These are phyloP conservation scores for Phytophthora multivora DNA, from an alignment of 352 stramenopile genomes.

Conservation along the genomic window DNA sequence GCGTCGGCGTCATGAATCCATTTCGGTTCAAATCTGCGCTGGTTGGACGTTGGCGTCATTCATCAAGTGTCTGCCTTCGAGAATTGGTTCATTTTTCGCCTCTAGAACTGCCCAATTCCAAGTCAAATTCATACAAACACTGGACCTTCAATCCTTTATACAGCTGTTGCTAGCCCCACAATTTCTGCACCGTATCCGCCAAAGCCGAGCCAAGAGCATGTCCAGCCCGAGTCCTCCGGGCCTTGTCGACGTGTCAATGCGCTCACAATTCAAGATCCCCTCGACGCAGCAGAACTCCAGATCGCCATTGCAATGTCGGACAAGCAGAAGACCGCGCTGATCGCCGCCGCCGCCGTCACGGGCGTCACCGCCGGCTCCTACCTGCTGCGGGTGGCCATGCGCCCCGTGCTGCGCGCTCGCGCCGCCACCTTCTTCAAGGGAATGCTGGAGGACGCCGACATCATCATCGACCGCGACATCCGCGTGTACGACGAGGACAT, in stretches of 20 bases:
- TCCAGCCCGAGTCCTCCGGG: neutral
- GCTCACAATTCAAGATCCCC: slow-evolving; percentile 35
- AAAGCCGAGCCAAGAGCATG: slow-evolving; percentile 17
- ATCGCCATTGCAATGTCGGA: slow-evolving; percentile 34
- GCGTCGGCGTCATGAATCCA: slow-evolving; percentile 34
- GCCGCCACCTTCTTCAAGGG: slow-evolving; percentile 81
- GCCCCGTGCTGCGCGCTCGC: slow-evolving; percentile 67
- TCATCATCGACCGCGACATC: slow-evolving; percentile 83
- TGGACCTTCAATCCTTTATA: slow-evolving; percentile 15
- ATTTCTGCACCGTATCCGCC: slow-evolving; percentile 27
- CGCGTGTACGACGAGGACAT: slow-evolving; percentile 82
- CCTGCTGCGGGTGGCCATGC: slow-evolving; percentile 67
- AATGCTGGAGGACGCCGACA: slow-evolving; percentile 83
- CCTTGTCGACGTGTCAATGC: slow-evolving; percentile 26
- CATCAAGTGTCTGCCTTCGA: neutral
- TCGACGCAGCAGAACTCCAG: slow-evolving; percentile 14
- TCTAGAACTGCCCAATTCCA: slow-evolving; percentile 10
- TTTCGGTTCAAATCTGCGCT: slow-evolving; percentile 19
- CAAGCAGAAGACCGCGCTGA: slow-evolving; percentile 76
- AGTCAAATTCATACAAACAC: slow-evolving; percentile 23
- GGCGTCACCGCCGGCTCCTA: slow-evolving; percentile 71
- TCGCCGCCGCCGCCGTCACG: slow-evolving; percentile 67
- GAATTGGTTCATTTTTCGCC: neutral
- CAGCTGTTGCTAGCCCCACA: slow-evolving; percentile 14
- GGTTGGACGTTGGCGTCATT: too few species aligned